Conservation (phyloP, 164 flowering plant genomes). For the Stephania japonica region DNA sequence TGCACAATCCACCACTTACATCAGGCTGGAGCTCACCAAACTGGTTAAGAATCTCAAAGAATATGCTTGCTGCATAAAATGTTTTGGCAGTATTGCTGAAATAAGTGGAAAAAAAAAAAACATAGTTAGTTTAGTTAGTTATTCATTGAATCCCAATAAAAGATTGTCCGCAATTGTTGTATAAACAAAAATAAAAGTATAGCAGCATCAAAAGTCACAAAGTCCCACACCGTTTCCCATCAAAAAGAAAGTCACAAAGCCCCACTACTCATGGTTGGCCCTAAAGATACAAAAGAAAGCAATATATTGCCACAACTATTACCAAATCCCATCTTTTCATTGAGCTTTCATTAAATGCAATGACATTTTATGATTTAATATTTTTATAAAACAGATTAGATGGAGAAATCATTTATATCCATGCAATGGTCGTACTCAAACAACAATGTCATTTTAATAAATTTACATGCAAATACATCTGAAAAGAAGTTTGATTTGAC, state of each 20-base stretch:
- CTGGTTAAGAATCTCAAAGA: slow-evolving; percentile 90
- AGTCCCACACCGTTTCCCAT: too few species aligned
- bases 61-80: slow-evolving; percentile 97
- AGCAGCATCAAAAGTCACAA: not conserved
- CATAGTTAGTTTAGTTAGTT: not conserved
- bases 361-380: not conserved
- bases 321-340: not conserved
- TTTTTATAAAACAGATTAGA: not conserved
- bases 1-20: slow-evolving; percentile 41
- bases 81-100: slow-evolving; percentile 92
- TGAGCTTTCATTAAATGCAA: not conserved
- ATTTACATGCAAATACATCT: not conserved
- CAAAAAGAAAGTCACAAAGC: not conserved
- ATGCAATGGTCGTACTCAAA: not conserved
- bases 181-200: not conserved
- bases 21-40: slow-evolving; percentile 91
- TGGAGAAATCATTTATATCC: not conserved
- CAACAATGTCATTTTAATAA: not conserved
- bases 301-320: not conserved
- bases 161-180: not conserved
- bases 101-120: slow-evolving; percentile 3
- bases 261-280: not conserved
- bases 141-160: not conserved
- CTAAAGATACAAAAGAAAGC: not conserved
- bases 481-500: slow-evolving; percentile 11